Conservation (phyloP, 176 grass and related monocot species). For the Triticum urartu region DNA sequence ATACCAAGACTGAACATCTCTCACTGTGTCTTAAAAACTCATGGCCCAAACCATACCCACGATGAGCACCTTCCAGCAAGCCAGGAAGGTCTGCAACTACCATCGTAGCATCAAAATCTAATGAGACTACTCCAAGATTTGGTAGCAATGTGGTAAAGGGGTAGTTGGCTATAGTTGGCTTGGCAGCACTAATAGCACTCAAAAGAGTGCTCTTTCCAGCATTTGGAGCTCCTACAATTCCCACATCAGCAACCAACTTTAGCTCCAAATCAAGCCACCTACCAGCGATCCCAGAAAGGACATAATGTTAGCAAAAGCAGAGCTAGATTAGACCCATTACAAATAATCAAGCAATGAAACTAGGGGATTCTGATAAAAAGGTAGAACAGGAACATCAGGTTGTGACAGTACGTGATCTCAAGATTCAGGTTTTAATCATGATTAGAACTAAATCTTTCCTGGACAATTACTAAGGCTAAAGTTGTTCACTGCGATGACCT, state of each 20-base stretch:
- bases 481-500: conserved; percentile 12
- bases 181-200: conserved; percentile 79
- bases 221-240: conserved; percentile 97
- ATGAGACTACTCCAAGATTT: conserved; percentile 92
- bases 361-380: neutral
- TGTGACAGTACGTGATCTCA: neutral
- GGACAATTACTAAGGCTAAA: neutral
- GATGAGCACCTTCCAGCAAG: conserved; percentile 90
- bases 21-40: conserved; percentile 96
- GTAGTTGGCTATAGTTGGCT: conserved; percentile 95
- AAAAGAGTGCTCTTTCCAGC: conserved; percentile 97
- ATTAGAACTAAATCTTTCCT: neutral
- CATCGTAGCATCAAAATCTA: conserved; percentile 96
- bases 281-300: conserved; percentile 25
- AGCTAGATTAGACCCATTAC: neutral
- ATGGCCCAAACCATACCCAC: conserved; percentile 90
- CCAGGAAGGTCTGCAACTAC: conserved; percentile 95
- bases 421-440: conserved; percentile 2
- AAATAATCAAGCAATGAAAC: neutral
- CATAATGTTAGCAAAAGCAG: neutral
- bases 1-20: conserved; percentile 84
- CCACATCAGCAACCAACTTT: conserved; percentile 95
- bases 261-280: conserved; percentile 99
- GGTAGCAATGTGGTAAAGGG: conserved; percentile 94
- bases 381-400: neutral